Base-by-base conservation (phyloP, 2,329 filamentous ascomycete genomes). In the Fusarium irregulare region DNA sequence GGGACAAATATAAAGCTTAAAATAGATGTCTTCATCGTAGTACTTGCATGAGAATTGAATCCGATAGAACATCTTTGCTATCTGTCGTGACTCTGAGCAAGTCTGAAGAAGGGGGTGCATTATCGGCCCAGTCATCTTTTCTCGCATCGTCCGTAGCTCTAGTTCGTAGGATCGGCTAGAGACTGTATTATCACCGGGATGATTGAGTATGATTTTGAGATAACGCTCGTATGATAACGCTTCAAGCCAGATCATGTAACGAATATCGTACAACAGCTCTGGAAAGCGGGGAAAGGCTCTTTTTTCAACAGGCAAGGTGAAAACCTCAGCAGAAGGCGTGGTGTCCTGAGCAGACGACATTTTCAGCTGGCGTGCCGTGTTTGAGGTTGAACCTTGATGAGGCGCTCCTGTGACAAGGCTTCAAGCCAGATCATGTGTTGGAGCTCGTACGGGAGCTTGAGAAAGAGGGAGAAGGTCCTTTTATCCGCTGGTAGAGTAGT, bases 161-260 rank as follows among this genome's bases (percentile, higher is more conserved):
- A 30, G 2, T 1, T 14, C 16, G 32, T 34, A 34, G 32, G 8
- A 34, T 34, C 32, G 32, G 4, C 8, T 34, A 34, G 32, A 10
- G 5, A 1, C 0, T 18, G 32, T 1, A 34, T 18, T 0, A 3
- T 18, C 32, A 34, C 0, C 1, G 0, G 32, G 14, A 4, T 16
- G 0, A 5, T 1, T 9, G 32, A 34, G 32, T 34, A 0, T 2
- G 3, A 34, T 16, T 1, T 2, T 34, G 32, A 34, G 3, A 20
- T 9, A 7, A 11, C 47, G 47, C 14, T 50, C 20, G 16, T 37
- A 50, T 4, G 28, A 14, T 9, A 50, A 3, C 10, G 47, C 30
- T n/a, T 25, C 0, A 9, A 18, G 4, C 47, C 47, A 50, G 18
- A 50, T 37, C 28, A 34, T 23, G 18, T 32, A 11, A 10, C 47